phyloP scores from a whole-genome alignment of 1,284 basidiomycete species.

The Ustilago loliicola region DNA sequence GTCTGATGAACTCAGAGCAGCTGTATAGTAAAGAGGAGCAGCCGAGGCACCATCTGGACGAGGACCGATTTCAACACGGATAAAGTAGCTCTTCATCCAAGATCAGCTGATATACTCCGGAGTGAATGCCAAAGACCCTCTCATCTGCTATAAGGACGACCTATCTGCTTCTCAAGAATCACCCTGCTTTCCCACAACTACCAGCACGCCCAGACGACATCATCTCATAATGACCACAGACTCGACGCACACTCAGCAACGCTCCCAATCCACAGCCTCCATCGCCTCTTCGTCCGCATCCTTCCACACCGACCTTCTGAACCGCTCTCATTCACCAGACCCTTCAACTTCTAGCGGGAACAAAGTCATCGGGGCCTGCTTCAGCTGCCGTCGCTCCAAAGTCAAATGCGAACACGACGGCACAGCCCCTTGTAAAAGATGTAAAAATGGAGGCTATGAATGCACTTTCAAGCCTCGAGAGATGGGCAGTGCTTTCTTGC shows the following conservation, averaged over 20 bases:
- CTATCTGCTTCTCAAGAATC: not conserved
- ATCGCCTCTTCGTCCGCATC: slow-evolving; percentile 9
- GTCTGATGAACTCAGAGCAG: too few species aligned
- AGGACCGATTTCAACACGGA: not conserved
- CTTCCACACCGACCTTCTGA: not conserved
- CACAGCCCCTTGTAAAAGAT: slow-evolving; percentile 29
- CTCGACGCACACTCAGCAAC: not conserved
- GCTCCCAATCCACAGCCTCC: slow-evolving; percentile 14
- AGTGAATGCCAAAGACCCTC: not conserved
- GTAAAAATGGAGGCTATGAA: slow-evolving; percentile 35
- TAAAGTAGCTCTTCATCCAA: not conserved
- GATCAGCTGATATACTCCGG: not conserved
- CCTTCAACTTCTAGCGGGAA: not conserved
- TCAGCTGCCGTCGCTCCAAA: slow-evolving; percentile 37
- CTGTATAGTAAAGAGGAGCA: too few species aligned
- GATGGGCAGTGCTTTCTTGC: slow-evolving; percentile 12
- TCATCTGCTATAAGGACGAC: not conserved
- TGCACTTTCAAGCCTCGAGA: slow-evolving; percentile 39
- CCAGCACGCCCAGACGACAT: not conserved
- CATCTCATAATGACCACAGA: slow-evolving; percentile 18
- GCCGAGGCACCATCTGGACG: not conserved
- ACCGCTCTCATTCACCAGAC: slow-evolving; percentile 8
- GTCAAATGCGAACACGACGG: slow-evolving; percentile 42
- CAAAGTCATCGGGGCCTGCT: slow-evolving; percentile 27
- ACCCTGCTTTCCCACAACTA: not conserved